A percentile compares a stretch with the other conserved stretches of the same genome.
These are phyloP conservation scores for Eucalyptus curtisii DNA, from an alignment of 345 rosid genomes.

Conservation along the genomic window DNA sequence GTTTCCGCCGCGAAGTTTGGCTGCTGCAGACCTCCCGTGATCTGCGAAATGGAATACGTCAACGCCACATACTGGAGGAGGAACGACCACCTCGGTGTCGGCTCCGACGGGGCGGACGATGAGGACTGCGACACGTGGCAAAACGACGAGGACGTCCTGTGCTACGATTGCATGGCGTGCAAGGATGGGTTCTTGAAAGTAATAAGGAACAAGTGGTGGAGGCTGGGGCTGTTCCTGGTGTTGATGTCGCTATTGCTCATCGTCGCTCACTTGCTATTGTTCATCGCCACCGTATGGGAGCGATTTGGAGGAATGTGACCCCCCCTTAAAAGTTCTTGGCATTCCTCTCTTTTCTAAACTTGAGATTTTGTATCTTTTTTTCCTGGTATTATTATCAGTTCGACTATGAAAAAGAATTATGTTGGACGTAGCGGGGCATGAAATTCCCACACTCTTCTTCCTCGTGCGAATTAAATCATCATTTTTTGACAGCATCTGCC, in stretches of 20 bases:
- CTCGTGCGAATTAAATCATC: neutral
- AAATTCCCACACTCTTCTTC: neutral
- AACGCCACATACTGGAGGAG: conserved; percentile 56
- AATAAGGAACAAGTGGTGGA: conserved; percentile 55
- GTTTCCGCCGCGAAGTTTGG: conserved; percentile 24
- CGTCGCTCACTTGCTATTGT: conserved; percentile 36
- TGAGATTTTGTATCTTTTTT: neutral
- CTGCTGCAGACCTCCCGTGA: conserved; percentile 64
- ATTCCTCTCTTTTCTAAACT: neutral
- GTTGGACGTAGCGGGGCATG: neutral
- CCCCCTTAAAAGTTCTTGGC: neutral
- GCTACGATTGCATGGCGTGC: conserved; percentile 54
- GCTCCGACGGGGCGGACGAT: neutral
- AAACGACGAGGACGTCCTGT: conserved; percentile 27
- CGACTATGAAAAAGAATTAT: neutral
- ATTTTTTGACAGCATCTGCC: neutral
- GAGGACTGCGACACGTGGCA: conserved; percentile 48
- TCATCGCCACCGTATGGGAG: conserved; percentile 52
- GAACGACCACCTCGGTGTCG: conserved; percentile 1
- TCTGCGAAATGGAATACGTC: conserved; percentile 42
- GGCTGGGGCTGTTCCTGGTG: conserved; percentile 49
- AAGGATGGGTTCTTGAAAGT: conserved; percentile 37
- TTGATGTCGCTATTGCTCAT: conserved; percentile 44
- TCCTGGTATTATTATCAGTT: neutral
- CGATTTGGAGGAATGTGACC: neutral